Conservation (phyloP, 176 grass and related monocot genomes). For the Oryza nivara region DNA sequence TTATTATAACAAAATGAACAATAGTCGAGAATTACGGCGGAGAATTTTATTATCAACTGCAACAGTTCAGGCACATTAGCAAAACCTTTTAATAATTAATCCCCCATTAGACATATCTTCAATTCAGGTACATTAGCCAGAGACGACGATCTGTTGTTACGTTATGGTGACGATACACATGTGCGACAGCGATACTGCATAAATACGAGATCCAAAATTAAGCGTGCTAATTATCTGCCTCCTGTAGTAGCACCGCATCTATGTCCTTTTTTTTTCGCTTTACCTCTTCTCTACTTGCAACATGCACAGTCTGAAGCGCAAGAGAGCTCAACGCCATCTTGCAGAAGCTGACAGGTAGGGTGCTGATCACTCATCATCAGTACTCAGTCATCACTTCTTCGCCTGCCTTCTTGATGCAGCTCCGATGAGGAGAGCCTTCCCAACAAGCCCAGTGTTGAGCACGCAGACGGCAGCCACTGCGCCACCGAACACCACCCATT, state of each 20-base stretch:
- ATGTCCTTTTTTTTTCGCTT: background rate
- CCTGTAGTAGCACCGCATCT: constrained; percentile 9
- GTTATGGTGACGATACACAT: constrained; percentile 4
- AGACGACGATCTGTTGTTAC: constrained; percentile 15
- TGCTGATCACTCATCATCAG: too few species aligned
- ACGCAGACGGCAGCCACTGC: constrained; percentile 68
- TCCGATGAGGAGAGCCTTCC: constrained; percentile 74
- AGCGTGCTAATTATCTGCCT: constrained; percentile 19
- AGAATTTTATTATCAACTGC: too few species aligned
- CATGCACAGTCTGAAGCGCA: background rate
- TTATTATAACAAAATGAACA: too few species aligned
- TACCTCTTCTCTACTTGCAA: background rate
- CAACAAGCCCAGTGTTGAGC: constrained; percentile 71
- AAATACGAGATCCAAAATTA: constrained; percentile 30
- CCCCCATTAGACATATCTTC: constrained; percentile 16
- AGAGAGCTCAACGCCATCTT: background rate
- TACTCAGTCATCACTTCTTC: constrained; percentile 56
- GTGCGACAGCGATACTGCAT: background rate
- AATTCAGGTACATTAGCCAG: constrained; percentile 37
- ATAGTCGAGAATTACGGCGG: too few species aligned
- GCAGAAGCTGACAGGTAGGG: background rate
- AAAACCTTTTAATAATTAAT: background rate
- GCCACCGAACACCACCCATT: constrained; percentile 79
- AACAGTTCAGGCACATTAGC: background rate
- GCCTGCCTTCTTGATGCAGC: constrained; percentile 67